Percentiles rank a stretch among this genome's conserved stretches.
Conservation (phyloP, 2,329 filamentous ascomycete species). For the Byssothecium circinans region DNA sequence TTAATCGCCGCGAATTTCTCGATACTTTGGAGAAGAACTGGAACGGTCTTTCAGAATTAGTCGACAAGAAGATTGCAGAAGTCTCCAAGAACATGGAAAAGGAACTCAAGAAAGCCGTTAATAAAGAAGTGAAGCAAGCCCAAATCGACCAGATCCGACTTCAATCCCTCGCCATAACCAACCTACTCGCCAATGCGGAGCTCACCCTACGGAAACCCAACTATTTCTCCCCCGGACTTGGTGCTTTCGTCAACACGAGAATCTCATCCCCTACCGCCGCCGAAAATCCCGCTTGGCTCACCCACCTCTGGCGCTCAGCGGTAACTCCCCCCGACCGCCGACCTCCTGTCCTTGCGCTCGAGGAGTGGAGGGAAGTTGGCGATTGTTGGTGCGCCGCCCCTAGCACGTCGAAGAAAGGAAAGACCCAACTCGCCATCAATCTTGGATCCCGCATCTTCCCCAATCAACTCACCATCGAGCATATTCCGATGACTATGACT, state of each 20-base stretch:
- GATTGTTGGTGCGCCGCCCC: conserved; percentile 82
- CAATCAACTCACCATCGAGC: conserved; percentile 49
- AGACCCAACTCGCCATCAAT: conserved; percentile 65
- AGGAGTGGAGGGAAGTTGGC: conserved; percentile 73
- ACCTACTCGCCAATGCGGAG: conserved; percentile 36
- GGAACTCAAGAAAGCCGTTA: conserved; percentile 18
- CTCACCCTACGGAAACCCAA: conserved; percentile 59
- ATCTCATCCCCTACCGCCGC: conserved; percentile 59
- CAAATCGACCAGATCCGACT: conserved; percentile 34
- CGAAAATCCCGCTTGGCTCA: conserved; percentile 14
- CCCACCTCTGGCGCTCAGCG: conserved; percentile 10
- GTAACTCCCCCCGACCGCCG: conserved; percentile 27
- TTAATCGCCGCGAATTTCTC: conserved; percentile 56
- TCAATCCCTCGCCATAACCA: conserved; percentile 34
- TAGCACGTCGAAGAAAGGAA: conserved; percentile 51
- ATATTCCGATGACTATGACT: conserved; percentile 46
- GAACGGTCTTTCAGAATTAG: conserved; percentile 16
- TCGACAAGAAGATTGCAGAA: conserved; percentile 30
- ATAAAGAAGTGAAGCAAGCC: conserved; percentile 33
- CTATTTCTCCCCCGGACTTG: conserved; percentile 68
- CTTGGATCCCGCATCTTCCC: conserved; percentile 43
- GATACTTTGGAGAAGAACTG: conserved; percentile 31
- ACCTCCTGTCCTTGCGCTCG: conserved; percentile 61
- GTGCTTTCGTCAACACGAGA: conserved; percentile 63
- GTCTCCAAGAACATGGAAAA: conserved; percentile 19